Percentiles rank a stretch among this genome's conserved stretches.
These are phyloP conservation scores for Colletotrichum viniferum DNA, from an alignment of 2,329 filamentous ascomycete species.

Conservation along the genomic window DNA sequence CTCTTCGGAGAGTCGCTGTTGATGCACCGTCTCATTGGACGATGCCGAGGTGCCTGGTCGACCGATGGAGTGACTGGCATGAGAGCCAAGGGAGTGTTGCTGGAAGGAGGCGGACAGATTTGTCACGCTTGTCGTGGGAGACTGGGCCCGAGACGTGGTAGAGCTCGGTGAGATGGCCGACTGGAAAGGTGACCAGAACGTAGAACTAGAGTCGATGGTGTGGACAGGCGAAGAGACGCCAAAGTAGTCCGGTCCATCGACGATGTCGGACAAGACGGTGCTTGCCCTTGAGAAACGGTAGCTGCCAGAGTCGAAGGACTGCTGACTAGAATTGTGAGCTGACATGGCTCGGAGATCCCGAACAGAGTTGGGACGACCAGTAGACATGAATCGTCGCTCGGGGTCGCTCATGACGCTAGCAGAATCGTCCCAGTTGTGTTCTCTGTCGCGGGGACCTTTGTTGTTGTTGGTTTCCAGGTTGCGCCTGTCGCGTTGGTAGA, in stretches of 20 bases:
- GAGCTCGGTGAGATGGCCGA: slow-evolving; percentile 68
- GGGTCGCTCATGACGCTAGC: slow-evolving; percentile 61
- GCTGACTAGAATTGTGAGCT: slow-evolving; percentile 68
- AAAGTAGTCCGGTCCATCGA: slow-evolving; percentile 75
- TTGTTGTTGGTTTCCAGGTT: slow-evolving; percentile 52
- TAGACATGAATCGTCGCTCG: slow-evolving; percentile 50
- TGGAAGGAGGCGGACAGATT: slow-evolving; percentile 59
- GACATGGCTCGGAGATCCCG: slow-evolving; percentile 64
- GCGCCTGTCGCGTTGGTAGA: slow-evolving; percentile 80
- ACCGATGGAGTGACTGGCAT: slow-evolving; percentile 51
- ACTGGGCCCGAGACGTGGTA: slow-evolving; percentile 62
- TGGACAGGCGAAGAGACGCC: slow-evolving; percentile 70
- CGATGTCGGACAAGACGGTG: slow-evolving; percentile 65
- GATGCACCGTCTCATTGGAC: slow-evolving; percentile 69
- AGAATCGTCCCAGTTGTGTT: slow-evolving; percentile 56
- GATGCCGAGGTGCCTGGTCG: slow-evolving; percentile 71
- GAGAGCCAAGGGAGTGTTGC: slow-evolving; percentile 46
- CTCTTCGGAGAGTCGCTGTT: slow-evolving; percentile 66
- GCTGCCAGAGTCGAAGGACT: slow-evolving; percentile 72
- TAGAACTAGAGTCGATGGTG: slow-evolving; percentile 76
- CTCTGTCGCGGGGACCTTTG: slow-evolving; percentile 46
- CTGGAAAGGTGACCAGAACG: slow-evolving; percentile 90
- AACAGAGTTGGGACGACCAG: slow-evolving; percentile 53
- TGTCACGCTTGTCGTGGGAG: slow-evolving; percentile 65
- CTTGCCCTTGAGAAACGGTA: slow-evolving; percentile 63